Conservation (phyloP, 1,139 yeast species). For the Hansenula lynferdii region DNA sequence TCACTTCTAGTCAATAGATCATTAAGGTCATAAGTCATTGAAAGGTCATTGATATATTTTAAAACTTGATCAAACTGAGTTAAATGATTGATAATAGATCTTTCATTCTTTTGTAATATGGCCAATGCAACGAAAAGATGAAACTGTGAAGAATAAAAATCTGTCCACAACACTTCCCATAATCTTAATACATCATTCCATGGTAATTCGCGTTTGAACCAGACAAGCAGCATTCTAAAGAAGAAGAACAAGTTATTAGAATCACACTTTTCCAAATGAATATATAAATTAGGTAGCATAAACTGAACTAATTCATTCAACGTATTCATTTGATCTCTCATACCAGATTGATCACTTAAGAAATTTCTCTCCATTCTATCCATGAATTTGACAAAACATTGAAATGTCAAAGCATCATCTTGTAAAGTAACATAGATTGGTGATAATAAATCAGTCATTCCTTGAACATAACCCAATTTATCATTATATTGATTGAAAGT, state of each 20-base stretch:
- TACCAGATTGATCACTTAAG: slow-evolving; percentile 86
- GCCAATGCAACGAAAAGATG: slow-evolving; percentile 86
- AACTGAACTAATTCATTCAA: slow-evolving; percentile 80
- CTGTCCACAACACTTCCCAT: slow-evolving; percentile 94
- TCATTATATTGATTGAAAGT: slow-evolving; percentile 83
- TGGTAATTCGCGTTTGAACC: slow-evolving; percentile 90
- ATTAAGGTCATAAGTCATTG: slow-evolving; percentile 67
- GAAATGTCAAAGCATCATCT: slow-evolving; percentile 79
- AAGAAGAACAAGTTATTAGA: slow-evolving; percentile 88
- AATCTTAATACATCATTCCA: slow-evolving; percentile 74
- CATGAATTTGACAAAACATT: slow-evolving; percentile 90
- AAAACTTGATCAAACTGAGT: slow-evolving; percentile 84
- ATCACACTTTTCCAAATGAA: slow-evolving; percentile 83
- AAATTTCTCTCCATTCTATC: slow-evolving; percentile 94
- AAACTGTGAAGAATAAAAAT: slow-evolving; percentile 78
- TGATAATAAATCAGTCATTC: slow-evolving; percentile 91
- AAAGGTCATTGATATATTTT: slow-evolving; percentile 87
- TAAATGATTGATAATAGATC: slow-evolving; percentile 69
- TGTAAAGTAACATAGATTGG: slow-evolving; percentile 74
- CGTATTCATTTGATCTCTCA: slow-evolving; percentile 81
- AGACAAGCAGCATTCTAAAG: slow-evolving; percentile 89
- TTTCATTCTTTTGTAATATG: slow-evolving; percentile 79
- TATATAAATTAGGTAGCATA: slow-evolving; percentile 79
- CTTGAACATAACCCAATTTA: slow-evolving; percentile 93
- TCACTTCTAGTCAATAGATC: slow-evolving; percentile 80